Evolutionary conservation across 2,329 filamentous ascomycete species (phyloP), one percentile per base, ranked within the genome.

Genomic region (Chrysosporium keratinophilum): DNA sequence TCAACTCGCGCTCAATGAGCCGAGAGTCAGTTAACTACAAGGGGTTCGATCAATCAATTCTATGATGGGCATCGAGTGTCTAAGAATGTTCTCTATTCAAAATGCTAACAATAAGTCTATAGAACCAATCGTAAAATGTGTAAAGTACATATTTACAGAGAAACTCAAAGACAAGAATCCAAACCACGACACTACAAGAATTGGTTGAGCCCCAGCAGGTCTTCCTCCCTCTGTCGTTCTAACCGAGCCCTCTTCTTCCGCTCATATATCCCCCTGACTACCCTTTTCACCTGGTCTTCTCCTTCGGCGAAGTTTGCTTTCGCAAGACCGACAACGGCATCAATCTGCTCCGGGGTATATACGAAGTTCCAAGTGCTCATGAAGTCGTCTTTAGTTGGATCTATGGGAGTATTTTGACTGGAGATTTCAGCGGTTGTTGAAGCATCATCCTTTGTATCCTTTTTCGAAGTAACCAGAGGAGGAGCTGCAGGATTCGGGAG

Each of bases 301-400:
- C 91, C 89, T 66, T 95, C 88, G 5, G 80, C 76, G 61, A 88
- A 98, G 69, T 98, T 98, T 10, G 88, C 88, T 53, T 82, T 78
- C 1, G 93, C 90, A 28, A 98, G 77, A 4, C 79, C 77, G 1
- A 95, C 85, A 0, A 95, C 88, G 23, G 81, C 80, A 61, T 97
- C 90, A 50, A 98, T 83, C 68, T 98, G 85, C 54, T 93, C 84
- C 0, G 89, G 84, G 1, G 87, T 94, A 68, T 97, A 98, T 31
- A 96, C 83, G 66, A 97, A 97, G 66, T 98, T 98, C 93, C 93
- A 98, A 0, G 93, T 98, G 61, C 83, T 88, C 74, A 97, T 82
- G 69, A 89, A 97, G 56, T 95, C 88, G 51, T 81, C 86, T 1
- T 79, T 80, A 20, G 83, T 82, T 0, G 93, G 93, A 60, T 95